Base-by-base conservation (phyloP, 2,329 filamentous ascomycete genomes). In the Plectosphaerella plurivora region DNA sequence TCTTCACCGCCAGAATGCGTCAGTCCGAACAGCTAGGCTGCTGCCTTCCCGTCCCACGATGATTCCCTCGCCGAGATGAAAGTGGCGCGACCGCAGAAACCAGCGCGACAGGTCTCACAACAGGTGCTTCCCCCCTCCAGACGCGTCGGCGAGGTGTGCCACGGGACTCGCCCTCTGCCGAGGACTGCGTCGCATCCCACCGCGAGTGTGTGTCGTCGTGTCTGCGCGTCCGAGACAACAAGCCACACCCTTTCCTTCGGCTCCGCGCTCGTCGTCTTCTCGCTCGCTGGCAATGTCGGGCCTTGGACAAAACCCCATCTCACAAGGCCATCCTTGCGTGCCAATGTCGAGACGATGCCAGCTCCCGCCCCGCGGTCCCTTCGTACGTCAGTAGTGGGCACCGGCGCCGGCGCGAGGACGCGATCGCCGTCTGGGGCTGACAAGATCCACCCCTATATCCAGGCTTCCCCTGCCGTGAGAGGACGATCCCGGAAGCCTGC, bases 1-100 rank as follows among this genome's bases (percentile, higher is more conserved):
- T 36, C 33, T 35, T 25, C 47, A 49, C 47, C 47, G 47, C 36
- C 47, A 41, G 36, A 49, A 49, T 49, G 47, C 24, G 47, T 49
- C 47, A 3, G 6, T 20, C 18, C n/a, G n/a, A 20, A 18, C n/a
- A 12, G n/a, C n/a, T n/a, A 33, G 28, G 28, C 28, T 41, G 37
- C 37, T 18, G 37, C 15, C 28, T 9, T 10, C 5, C 28, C 28
- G 11, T 3, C 28, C 28, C 28, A 12, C 28, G 28, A 39, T 18
- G 37, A 39, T 39, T 18, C 37, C 37, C 28, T 33, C 28, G 28
- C 28, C 28, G 28, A 33, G 11, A 8, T 12, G 22, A 22, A 22
- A 33, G 28, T 33, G 28, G 28, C 28, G 8, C 28, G 11, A 33
- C 28, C 28, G 22, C 22, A 9, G 28, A 33, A 12, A 12, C 28